Base-by-base conservation (phyloP, 2,329 filamentous ascomycete species). In the Phyllosticta paracitricarpa region DNA sequence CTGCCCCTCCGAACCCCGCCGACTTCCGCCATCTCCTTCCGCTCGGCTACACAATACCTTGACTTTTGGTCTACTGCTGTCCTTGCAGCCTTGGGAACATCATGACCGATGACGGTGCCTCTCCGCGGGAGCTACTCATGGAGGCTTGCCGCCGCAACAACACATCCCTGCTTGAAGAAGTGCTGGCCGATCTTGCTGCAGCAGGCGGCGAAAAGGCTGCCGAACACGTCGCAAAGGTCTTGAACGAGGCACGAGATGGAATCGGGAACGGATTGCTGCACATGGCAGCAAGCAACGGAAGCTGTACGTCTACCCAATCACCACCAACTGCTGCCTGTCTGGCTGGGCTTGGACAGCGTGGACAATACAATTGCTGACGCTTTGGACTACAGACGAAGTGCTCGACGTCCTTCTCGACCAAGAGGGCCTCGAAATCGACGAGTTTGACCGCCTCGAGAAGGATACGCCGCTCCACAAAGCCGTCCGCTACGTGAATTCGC, bases 61-160 rank as follows among this genome's bases (percentile, higher is more conserved):
- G n/a, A 48, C 14, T 48, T 19, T 48, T 48, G 14, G 17, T 14
- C 19, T 4, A 40, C 40, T 40, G 30, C 55, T 24, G 24, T 7
- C 54, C 54, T 40, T 56, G 17, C 28, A 22, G 22, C 30, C 14
- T 25, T 22, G 28, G 10, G 40, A 30, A n/a, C 17, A 56, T 10
- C 54, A 63, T 60, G 58, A 26, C 54, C 22, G 57, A 56, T 59
- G 69, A 96, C 88, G 94, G 93, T 73, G 93, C 93, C 68, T 89
- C 89, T 63, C 84, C 86, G 55, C 82, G 87, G 74, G 93, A 97
- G 79, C 84, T 89, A 70, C 84, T 97, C 68, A 85, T 97, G 76
- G 93, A 96, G 79, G 90, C 94, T 69, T 96, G 89, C 78, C 90
- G 93, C 64, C 85, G 91, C 71, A 93, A 97, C 82, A 97, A 97